phyloP scores from a whole-genome alignment of 2,329 filamentous ascomycete species.

The Ampelomyces quisqualis region DNA sequence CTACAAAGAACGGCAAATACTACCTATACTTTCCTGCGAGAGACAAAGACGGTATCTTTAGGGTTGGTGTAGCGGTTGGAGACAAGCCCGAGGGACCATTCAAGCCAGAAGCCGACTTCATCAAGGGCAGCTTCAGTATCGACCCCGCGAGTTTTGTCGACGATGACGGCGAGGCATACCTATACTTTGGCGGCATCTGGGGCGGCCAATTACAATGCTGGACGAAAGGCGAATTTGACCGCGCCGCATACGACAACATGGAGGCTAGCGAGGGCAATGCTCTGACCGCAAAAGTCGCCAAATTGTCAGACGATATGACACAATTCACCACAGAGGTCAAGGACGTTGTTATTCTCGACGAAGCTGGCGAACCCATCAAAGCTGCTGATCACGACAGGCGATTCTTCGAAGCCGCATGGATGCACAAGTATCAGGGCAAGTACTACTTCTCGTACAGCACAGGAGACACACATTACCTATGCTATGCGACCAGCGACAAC shows the following conservation, averaged over 20 bases:
- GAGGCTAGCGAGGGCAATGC: slow-evolving; percentile 50
- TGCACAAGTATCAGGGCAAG: slow-evolving; percentile 68
- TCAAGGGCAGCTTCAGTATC: slow-evolving; percentile 71
- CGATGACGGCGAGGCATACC: slow-evolving; percentile 62
- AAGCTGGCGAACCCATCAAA: slow-evolving; percentile 57
- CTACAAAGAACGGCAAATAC: slow-evolving; percentile 67
- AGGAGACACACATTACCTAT: slow-evolving; percentile 73
- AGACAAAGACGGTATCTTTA: slow-evolving; percentile 68
- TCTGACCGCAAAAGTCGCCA: slow-evolving; percentile 66
- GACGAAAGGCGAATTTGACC: slow-evolving; percentile 60
- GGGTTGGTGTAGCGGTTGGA: slow-evolving; percentile 69
- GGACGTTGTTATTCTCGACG: slow-evolving; percentile 66
- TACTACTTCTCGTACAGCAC: slow-evolving; percentile 81
- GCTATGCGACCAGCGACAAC: slow-evolving; percentile 64
- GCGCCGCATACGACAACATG: slow-evolving; percentile 25
- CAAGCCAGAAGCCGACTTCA: slow-evolving; percentile 62
- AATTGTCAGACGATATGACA: slow-evolving; percentile 65
- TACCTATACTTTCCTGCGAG: slow-evolving; percentile 77
- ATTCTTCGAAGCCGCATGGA: slow-evolving; percentile 81
- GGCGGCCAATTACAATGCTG: slow-evolving; percentile 80
- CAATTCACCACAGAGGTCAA: slow-evolving; percentile 57
- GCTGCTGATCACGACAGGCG: slow-evolving; percentile 71
- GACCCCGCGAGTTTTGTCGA: slow-evolving; percentile 77
- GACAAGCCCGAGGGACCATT: slow-evolving; percentile 70
- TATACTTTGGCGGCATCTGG: slow-evolving; percentile 81